These are phyloP conservation scores for Fusarium setosum DNA, from an alignment of 2,329 filamentous ascomycete species.

Conservation along the genomic window DNA sequence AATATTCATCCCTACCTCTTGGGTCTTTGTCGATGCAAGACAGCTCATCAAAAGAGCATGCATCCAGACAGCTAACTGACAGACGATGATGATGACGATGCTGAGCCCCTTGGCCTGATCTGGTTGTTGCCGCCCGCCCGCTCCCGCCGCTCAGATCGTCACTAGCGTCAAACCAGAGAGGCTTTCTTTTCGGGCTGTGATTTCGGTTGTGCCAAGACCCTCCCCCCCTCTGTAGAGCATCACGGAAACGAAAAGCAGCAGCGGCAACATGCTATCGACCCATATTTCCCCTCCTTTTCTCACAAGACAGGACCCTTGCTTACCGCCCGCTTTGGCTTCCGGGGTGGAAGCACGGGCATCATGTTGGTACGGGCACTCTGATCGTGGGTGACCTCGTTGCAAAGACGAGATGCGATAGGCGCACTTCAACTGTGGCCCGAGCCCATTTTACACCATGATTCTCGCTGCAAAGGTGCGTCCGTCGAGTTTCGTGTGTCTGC, in stretches of 20 bases:
- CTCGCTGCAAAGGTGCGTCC: not conserved
- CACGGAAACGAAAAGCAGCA: not conserved
- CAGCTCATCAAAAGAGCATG: not conserved
- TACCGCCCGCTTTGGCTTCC: not conserved
- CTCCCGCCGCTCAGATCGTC: constrained; percentile 31
- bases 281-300: not conserved
- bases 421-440: not conserved
- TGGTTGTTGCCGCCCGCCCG: constrained; percentile 22
- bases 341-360: not conserved
- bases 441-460: not conserved
- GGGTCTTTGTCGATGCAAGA: too few relatives aligned
- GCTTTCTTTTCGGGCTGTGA: not conserved
- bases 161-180: constrained; percentile 26
- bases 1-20: too few relatives aligned
- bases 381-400: not conserved
- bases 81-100: too few relatives aligned
- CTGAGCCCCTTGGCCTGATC: not conserved
- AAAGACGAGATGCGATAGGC: not conserved
- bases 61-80: not conserved
- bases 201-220: not conserved
- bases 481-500: not conserved
- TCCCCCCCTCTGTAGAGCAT: not conserved
- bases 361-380: not conserved
- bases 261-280: not conserved
- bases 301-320: not conserved